phyloP scores from a whole-genome alignment of 2,329 filamentous ascomycete genomes.

The Hypoxylon sp. region DNA sequence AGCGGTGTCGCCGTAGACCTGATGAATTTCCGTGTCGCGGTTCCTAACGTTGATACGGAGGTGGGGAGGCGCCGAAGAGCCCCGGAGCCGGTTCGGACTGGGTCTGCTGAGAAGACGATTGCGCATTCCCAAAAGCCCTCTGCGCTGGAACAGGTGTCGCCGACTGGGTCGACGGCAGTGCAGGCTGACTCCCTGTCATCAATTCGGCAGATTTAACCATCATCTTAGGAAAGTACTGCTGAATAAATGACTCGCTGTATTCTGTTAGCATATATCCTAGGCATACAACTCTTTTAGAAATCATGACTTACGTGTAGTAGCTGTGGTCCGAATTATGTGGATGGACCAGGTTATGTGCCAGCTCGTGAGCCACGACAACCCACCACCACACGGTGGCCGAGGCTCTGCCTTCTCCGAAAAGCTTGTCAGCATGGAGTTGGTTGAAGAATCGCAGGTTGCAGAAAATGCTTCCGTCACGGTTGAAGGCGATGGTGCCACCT shows the following conservation, averaged over 20 bases:
- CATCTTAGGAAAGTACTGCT: conserved; percentile 79
- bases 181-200: too few relatives aligned
- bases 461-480: conserved; percentile 85
- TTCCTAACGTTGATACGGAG: neutral
- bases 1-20: too few relatives aligned
- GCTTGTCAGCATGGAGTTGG: conserved; percentile 72
- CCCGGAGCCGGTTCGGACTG: too few relatives aligned
- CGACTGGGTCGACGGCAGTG: too few relatives aligned
- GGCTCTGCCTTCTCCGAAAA: conserved; percentile 60
- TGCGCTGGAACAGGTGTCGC: too few relatives aligned
- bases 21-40: neutral
- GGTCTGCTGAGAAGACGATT: too few relatives aligned
- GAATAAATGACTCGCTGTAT: conserved; percentile 75
- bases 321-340: conserved; percentile 82
- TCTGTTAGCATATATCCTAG: conserved; percentile 36
- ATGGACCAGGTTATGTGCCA: conserved; percentile 90
- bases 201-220: conserved; percentile 58
- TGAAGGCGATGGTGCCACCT: conserved; percentile 91
- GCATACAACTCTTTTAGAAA: neutral
- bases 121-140: too few relatives aligned
- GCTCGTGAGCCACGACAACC: conserved; percentile 93
- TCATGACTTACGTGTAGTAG: conserved; percentile 74
- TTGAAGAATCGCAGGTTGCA: conserved; percentile 91
- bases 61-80: neutral
- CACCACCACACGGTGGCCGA: conserved; percentile 90